Evolutionary conservation across 2,329 filamentous ascomycete genomes (phyloP), one percentile per base, ranked within the genome.

Genomic region (Ophiostoma pallidulum): DNA sequence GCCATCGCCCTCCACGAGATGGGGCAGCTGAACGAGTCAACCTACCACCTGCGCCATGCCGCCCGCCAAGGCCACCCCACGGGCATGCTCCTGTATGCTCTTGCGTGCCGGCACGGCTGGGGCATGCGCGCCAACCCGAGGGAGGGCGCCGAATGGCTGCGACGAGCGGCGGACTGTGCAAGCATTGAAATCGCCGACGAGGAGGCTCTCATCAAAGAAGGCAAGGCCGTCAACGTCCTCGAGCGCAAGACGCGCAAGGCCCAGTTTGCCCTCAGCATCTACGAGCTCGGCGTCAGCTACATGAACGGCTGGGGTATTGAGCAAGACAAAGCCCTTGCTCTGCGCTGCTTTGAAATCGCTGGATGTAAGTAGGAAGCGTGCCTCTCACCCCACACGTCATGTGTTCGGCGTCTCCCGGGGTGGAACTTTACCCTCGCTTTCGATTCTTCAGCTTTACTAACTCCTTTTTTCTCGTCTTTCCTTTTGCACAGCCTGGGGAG

Each of bases 251-350:
- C 86, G 6, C 82, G 89, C 53, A 88, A 89, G 59, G 90, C 90
- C 10, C 91, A 97, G 59, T 95, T 97, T 63, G 92, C 91, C 0
- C 73, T 97, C 38, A 92, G 89, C 58, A 90, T 97, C 46, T 98
- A 98, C 58, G 92, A 98, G 67, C 74, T 98, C 20, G 92, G 92
- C 4, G 89, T 96, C 22, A 94, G 88, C 61, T 91, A 97, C 62
- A 89, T 96, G 80, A 96, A 98, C 58, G 92, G 92, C 5, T 98
- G 92, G 92, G 92, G 92, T 14, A 94, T 94, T 33, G 81, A 91
- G 57, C 89, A 94, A 65, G 92, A 98, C 62, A 94, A 92, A 63
- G 68, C 77, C 5, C 74, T 97, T 50, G 92, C 89, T 0, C 66
- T 98, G 58, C 78, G 89, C 45, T 98, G 92, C 62, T 98, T 96